Evolutionary conservation across 2,329 filamentous ascomycete genomes (phyloP).

Genomic region (Botrytis aclada): DNA sequence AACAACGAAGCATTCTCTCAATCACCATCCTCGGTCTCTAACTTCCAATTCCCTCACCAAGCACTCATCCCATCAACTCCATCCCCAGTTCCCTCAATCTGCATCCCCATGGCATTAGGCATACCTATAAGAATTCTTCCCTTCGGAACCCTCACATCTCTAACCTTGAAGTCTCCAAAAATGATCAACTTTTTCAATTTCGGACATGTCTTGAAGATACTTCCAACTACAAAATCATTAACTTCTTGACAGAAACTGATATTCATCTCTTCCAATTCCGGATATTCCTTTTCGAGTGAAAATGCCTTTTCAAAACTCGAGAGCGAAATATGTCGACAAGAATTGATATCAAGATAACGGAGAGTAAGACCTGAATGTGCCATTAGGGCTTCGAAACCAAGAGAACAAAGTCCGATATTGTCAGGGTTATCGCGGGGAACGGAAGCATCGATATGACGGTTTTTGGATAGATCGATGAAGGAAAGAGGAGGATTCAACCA

Average conservation of each 20-base stretch:
- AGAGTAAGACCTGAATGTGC: slow-evolving; percentile 69
- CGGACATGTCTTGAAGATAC: slow-evolving; percentile 63
- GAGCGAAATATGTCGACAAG: slow-evolving; percentile 76
- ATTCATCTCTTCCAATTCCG: slow-evolving; percentile 68
- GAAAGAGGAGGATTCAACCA: slow-evolving; percentile 73
- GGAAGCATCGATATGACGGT: slow-evolving; percentile 70
- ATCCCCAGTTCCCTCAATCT: slow-evolving; percentile 52
- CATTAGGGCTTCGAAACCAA: slow-evolving; percentile 80
- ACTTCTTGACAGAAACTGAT: slow-evolving; percentile 72
- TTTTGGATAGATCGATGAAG: slow-evolving; percentile 72
- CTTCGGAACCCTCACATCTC: slow-evolving; percentile 50
- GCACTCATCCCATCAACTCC: slow-evolving; percentile 18
- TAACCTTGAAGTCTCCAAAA: slow-evolving; percentile 64
- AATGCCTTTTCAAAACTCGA: slow-evolving; percentile 75
- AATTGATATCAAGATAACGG: slow-evolving; percentile 70
- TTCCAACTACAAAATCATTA: slow-evolving; percentile 61
- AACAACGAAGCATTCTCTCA: no score
- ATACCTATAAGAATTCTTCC: slow-evolving; percentile 57
- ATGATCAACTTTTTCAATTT: slow-evolving; percentile 57
- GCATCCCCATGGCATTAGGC: slow-evolving; percentile 57
- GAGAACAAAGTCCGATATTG: slow-evolving; percentile 68
- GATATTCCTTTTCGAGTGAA: slow-evolving; percentile 57
- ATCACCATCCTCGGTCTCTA: no score
- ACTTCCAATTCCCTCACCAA: no score
- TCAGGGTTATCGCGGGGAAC: slow-evolving; percentile 63